These are phyloP conservation scores for Cystobasidiopsis lactophilus DNA, from an alignment of 768 basidiomycete species.

Conservation along the genomic window DNA sequence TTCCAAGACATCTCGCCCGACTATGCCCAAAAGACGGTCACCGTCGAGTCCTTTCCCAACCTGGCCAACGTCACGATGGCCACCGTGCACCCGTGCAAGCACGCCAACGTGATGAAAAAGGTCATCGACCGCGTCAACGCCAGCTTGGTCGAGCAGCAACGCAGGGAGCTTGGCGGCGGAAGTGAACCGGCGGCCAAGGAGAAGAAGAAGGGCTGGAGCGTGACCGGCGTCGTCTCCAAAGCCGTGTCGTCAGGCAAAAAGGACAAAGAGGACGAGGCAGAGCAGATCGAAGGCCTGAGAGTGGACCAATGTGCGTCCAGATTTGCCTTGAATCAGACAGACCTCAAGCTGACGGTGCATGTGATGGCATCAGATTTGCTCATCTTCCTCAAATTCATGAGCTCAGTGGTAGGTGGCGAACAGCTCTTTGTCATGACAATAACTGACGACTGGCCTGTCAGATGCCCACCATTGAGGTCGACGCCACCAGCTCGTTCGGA, in stretches of 20 bases:
- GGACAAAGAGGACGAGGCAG: slow-evolving; percentile 31
- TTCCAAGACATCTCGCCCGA: slow-evolving; percentile 96
- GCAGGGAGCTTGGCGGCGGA: slow-evolving; percentile 30
- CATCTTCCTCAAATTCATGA: slow-evolving; percentile 89
- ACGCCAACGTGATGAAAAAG: slow-evolving; percentile 98
- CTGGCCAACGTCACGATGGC: slow-evolving; percentile 55
- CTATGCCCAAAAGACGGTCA: slow-evolving; percentile 95
- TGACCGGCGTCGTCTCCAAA: slow-evolving; percentile 39
- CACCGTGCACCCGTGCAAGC: slow-evolving; percentile 94
- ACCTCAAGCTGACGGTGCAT: background rate
- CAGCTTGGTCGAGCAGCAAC: slow-evolving; percentile 59
- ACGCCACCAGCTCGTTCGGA: too few relatives aligned
- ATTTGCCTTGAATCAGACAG: background rate
- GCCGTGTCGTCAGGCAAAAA: slow-evolving; percentile 41
- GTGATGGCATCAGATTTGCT: slow-evolving; percentile 1
- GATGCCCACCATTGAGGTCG: slow-evolving; percentile 15
- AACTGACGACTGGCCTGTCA: background rate
- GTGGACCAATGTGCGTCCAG: slow-evolving; percentile 57
- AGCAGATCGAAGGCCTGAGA: slow-evolving; percentile 69
- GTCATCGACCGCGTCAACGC: slow-evolving; percentile 97
- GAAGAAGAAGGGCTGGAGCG: slow-evolving; percentile 39
- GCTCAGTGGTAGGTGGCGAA: slow-evolving; percentile 13
- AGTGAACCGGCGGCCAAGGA: slow-evolving; percentile 27
- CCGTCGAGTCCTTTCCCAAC: slow-evolving; percentile 96
- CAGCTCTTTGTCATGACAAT: background rate